These are phyloP conservation scores for Solanum bulbocastanum DNA, from an alignment of 257 asterid genomes.

Conservation along the genomic window DNA sequence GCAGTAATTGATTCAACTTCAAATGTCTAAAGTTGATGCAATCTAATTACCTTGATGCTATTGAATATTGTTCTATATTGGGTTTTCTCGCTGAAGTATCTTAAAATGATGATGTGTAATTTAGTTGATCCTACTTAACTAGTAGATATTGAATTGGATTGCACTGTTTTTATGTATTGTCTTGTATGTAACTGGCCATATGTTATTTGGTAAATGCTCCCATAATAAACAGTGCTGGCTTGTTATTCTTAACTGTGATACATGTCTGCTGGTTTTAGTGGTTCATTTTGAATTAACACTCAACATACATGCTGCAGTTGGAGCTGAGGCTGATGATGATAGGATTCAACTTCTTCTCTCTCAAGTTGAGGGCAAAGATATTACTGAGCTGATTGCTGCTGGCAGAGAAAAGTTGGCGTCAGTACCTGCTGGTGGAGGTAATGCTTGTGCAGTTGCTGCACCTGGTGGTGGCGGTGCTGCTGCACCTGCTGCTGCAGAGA, in stretches of 20 bases:
- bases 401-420: slow-evolving; percentile 49
- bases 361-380: slow-evolving; percentile 32
- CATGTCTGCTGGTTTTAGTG: neutral
- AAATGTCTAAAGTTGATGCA: neutral
- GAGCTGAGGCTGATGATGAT: slow-evolving; percentile 36
- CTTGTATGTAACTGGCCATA: neutral
- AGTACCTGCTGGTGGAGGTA: slow-evolving; percentile 42
- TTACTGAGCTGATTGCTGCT: slow-evolving; percentile 36
- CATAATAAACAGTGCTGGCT: neutral
- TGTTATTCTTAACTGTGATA: neutral
- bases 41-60: neutral
- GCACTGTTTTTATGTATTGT: neutral
- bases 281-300: neutral
- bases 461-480: slow-evolving; percentile 24
- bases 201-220: neutral
- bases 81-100: neutral
- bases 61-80: neutral
- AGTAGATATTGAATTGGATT: neutral
- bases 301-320: slow-evolving; percentile 12
- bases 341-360: slow-evolving; percentile 22
- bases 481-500: slow-evolving; percentile 30
- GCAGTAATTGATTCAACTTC: neutral
- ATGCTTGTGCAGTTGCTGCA: slow-evolving; percentile 25
- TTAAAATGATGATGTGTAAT: neutral
- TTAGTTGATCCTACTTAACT: neutral